Percentiles rank a stretch among this genome's conserved stretches.
phyloP scores from a whole-genome alignment of 1,284 basidiomycete genomes.

The Spongispora temasekensis region DNA sequence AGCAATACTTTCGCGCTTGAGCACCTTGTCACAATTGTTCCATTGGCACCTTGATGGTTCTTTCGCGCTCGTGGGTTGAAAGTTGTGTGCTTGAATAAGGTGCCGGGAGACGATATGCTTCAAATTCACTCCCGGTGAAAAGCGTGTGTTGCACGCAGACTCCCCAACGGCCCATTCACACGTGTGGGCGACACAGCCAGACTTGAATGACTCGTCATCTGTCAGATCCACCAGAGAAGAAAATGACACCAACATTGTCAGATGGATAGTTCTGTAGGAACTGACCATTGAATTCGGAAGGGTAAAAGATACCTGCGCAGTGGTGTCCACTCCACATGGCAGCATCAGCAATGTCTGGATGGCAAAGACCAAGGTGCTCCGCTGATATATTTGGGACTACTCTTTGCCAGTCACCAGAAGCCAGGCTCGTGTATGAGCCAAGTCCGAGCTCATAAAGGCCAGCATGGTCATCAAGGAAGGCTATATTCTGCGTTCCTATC shows the following conservation, averaged over 20 bases:
- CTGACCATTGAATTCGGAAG: no score
- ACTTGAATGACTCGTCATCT: not conserved
- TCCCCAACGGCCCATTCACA: conserved; percentile 17
- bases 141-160: conserved; percentile 6
- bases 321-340: no score
- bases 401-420: no score
- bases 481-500: no score
- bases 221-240: not conserved
- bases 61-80: conserved; percentile 13
- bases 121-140: not conserved
- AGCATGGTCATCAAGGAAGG: no score
- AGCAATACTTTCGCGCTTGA: conserved; percentile 30
- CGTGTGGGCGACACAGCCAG: not conserved
- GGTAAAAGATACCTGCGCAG: no score
- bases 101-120: conserved; percentile 20
- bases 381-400: no score
- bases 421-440: no score
- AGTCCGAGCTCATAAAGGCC: no score
- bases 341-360: no score
- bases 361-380: no score
- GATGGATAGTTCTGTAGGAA: no score
- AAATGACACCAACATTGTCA: conserved; percentile 3
- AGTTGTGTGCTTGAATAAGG: conserved; percentile 8
- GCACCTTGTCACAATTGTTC: conserved; percentile 20
- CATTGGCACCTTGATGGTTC: conserved; percentile 17